These are phyloP conservation scores for Rhizophagus sp. DNA, from an alignment of 192 early-diverging fungal genomes.

Conservation along the genomic window DNA sequence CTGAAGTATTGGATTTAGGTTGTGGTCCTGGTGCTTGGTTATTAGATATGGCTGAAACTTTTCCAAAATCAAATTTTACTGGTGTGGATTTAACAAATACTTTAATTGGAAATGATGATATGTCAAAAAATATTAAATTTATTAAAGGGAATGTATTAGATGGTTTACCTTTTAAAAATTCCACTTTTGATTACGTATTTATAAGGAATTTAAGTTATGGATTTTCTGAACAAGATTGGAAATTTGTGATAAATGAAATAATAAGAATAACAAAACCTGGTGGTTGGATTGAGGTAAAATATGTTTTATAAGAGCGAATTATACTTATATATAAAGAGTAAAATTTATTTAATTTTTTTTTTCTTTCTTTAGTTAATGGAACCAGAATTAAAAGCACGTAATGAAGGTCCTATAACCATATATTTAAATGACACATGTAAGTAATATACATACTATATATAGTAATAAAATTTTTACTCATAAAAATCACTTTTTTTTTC, in stretches of 20 bases:
- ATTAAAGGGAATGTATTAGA: slow-evolving; percentile 7
- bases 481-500: too few species aligned
- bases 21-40: slow-evolving; percentile 42
- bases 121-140: slow-evolving; percentile 1
- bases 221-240: slow-evolving; percentile 22
- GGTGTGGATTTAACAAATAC: slow-evolving; percentile 35
- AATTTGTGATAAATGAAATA: slow-evolving; percentile 20
- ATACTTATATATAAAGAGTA: too few species aligned
- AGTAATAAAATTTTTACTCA: too few species aligned
- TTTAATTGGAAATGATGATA: slow-evolving; percentile 28
- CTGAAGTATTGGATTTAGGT: slow-evolving; percentile 17
- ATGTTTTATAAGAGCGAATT: too few species aligned
- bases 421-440: neutral
- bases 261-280: slow-evolving; percentile 28
- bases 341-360: neutral
- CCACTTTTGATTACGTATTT: slow-evolving; percentile 38
- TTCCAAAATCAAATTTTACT: slow-evolving; percentile 43
- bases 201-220: slow-evolving; percentile 33
- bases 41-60: slow-evolving; percentile 34
- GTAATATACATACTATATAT: neutral
- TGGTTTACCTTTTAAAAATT: slow-evolving; percentile 26
- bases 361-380: neutral
- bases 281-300: slow-evolving; percentile 20
- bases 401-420: neutral
- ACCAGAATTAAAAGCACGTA: neutral